phyloP scores from a whole-genome alignment of 1,139 yeast genomes.

The Geotrichum siamense region DNA sequence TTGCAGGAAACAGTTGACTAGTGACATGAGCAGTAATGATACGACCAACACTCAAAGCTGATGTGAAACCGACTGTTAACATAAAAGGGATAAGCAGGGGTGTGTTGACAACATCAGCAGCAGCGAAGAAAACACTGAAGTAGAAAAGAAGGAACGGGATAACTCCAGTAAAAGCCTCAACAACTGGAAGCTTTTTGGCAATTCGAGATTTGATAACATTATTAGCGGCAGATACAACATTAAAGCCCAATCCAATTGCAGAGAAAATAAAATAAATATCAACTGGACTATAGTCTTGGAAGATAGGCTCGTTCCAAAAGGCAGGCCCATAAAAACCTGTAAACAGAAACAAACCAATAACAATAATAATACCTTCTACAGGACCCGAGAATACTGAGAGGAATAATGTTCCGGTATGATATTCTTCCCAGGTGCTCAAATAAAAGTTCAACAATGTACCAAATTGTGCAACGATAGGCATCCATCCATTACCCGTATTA shows the following conservation, averaged over 20 bases:
- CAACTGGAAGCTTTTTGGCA: slow-evolving; percentile 28
- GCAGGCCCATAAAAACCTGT: slow-evolving; percentile 70
- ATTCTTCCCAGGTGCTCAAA: slow-evolving; percentile 93
- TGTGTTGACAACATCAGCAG: slow-evolving; percentile 41
- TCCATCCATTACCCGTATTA: slow-evolving; percentile 63
- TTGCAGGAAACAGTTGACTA: slow-evolving; percentile 62
- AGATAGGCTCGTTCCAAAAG: slow-evolving; percentile 46
- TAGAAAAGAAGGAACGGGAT: slow-evolving; percentile 67
- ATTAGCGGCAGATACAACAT: slow-evolving; percentile 61
- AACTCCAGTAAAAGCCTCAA: slow-evolving; percentile 54
- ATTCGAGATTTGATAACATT: slow-evolving; percentile 57
- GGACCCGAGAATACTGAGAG: slow-evolving; percentile 85
- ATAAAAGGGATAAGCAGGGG: slow-evolving; percentile 48
- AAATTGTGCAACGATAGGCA: slow-evolving; percentile 61
- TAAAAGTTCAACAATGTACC: slow-evolving; percentile 73
- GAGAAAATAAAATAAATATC: slow-evolving; percentile 47
- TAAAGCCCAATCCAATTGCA: slow-evolving; percentile 54
- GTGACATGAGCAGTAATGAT: slow-evolving; percentile 87
- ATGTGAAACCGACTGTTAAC: slow-evolving; percentile 61
- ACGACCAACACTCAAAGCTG: slow-evolving; percentile 84
- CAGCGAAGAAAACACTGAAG: slow-evolving; percentile 44
- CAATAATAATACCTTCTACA: slow-evolving; percentile 81
- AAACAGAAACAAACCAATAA: slow-evolving; percentile 46
- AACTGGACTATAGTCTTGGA: slow-evolving; percentile 30
- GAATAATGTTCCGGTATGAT: slow-evolving; percentile 77